These are phyloP conservation scores for Agrocybe chaxingu DNA, from an alignment of 768 basidiomycete species.

Conservation along the genomic window DNA sequence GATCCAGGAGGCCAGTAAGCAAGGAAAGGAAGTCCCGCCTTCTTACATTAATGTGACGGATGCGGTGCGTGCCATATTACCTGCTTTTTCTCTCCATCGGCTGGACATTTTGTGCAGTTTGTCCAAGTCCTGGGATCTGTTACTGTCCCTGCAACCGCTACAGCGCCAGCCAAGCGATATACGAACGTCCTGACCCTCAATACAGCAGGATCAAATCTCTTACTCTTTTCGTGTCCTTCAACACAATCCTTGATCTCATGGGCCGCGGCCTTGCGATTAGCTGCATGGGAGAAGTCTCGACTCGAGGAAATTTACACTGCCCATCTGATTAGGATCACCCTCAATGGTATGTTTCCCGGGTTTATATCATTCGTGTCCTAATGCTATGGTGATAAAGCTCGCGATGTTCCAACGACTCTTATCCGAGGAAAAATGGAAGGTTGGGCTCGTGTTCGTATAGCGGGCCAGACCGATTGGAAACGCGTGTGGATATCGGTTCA, in stretches of 20 bases:
- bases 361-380: background rate
- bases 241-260: conserved; percentile 75
- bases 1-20: conserved; percentile 78
- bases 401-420: conserved; percentile 59
- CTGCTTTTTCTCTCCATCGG: conserved; percentile 7
- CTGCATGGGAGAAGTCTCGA: conserved; percentile 92
- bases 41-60: conserved; percentile 86
- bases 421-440: conserved; percentile 80
- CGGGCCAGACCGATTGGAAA: conserved; percentile 99
- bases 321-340: conserved; percentile 81
- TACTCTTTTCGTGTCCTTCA: conserved; percentile 83
- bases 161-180: conserved; percentile 53
- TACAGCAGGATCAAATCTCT: conserved; percentile 87
- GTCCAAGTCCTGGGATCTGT: conserved; percentile 76
- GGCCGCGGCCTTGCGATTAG: conserved; percentile 87
- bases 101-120: conserved; percentile 43
- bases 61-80: conserved; percentile 53
- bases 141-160: conserved; percentile 54
- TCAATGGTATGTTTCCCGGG: conserved; percentile 33
- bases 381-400: conserved; percentile 27
- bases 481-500: conserved; percentile 80
- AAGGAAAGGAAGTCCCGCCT: conserved; percentile 82
- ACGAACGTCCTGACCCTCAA: conserved; percentile 87
- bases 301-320: conserved; percentile 98
- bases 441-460: conserved; percentile 84